Percentiles rank a stretch among this genome's conserved stretches.
phyloP scores from a whole-genome alignment of 2,329 filamentous ascomycete species.

The Trichoderma harzianum region DNA sequence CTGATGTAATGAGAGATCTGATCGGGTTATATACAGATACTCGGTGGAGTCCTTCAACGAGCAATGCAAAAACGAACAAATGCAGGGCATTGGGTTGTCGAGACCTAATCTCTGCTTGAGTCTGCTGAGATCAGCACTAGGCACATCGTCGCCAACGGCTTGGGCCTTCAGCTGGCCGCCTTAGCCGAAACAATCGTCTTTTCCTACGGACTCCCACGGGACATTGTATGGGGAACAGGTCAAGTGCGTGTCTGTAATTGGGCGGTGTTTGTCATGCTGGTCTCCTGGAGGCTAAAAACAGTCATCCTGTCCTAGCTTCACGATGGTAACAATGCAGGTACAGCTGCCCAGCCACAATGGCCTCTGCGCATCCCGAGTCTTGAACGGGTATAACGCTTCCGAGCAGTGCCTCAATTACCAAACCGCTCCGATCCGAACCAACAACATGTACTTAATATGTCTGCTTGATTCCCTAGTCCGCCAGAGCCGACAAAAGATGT shows the following conservation, averaged over 20 bases:
- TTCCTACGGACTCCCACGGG: background rate
- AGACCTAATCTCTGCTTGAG: conserved; percentile 4
- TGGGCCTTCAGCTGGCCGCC: conserved; percentile 8
- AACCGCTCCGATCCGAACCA: background rate
- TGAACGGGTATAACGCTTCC: background rate
- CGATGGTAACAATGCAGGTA: background rate
- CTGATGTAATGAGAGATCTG: conserved; percentile 1
- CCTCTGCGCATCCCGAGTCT: background rate
- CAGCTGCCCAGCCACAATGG: conserved; percentile 3
- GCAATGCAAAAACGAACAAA: background rate
- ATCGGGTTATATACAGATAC: background rate
- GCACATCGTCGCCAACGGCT: background rate
- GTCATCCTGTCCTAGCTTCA: background rate
- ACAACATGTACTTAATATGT: background rate
- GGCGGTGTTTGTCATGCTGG: conserved; percentile 4
- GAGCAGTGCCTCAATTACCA: background rate
- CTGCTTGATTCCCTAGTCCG: background rate
- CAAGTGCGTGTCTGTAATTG: background rate
- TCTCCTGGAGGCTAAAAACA: conserved; percentile 2
- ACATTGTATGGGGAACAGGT: background rate
- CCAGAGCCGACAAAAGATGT: background rate
- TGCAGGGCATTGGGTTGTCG: background rate
- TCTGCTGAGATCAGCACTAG: conserved; percentile 13
- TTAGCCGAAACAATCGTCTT: conserved; percentile 2
- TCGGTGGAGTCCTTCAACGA: background rate